These are phyloP conservation scores for Nannochloropsis oceanica DNA, from an alignment of 108 stramenopile species.

Conservation along the genomic window DNA sequence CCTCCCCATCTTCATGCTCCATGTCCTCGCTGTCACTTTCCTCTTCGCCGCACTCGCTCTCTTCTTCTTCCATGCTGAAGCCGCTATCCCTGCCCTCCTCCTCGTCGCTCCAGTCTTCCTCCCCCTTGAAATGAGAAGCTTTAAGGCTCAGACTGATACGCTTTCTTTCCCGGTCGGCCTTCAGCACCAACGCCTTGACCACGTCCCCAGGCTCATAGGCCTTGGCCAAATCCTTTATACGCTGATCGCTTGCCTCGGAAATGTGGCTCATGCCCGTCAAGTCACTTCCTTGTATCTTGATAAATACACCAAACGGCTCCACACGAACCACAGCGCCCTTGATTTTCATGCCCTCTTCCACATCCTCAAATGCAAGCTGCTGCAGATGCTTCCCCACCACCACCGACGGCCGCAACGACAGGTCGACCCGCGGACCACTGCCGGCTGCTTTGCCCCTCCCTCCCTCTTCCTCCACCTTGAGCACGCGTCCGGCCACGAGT, in stretches of 20 bases:
- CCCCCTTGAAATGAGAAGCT: constrained; percentile 63
- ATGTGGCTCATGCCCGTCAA: constrained; percentile 75
- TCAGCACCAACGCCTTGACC: constrained; percentile 76
- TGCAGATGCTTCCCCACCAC: constrained; percentile 39
- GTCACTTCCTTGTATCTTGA: constrained; percentile 64
- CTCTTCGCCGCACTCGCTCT: constrained; percentile 24
- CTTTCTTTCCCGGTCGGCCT: constrained; percentile 31
- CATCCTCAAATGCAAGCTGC: constrained; percentile 49
- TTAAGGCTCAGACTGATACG: constrained; percentile 57
- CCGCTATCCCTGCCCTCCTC: constrained; percentile 6
- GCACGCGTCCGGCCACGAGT: constrained; percentile 70
- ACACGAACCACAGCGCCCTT: constrained; percentile 66
- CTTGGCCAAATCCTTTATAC: constrained; percentile 50
- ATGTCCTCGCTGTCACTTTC: constrained; percentile 25
- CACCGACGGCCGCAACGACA: constrained; percentile 59
- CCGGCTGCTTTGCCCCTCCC: constrained; percentile 60
- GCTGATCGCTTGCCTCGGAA: constrained; percentile 70
- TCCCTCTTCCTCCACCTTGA: constrained; percentile 55
- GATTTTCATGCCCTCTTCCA: constrained; percentile 54
- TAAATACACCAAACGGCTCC: constrained; percentile 76
- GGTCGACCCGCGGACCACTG: constrained; percentile 58
- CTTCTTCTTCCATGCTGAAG: constrained; percentile 2
- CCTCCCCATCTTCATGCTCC: neutral
- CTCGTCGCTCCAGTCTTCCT: neutral
- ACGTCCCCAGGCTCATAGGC: constrained; percentile 78